Conservation (phyloP, 2,329 filamentous ascomycete species). For the Tolypocladium sp. region DNA sequence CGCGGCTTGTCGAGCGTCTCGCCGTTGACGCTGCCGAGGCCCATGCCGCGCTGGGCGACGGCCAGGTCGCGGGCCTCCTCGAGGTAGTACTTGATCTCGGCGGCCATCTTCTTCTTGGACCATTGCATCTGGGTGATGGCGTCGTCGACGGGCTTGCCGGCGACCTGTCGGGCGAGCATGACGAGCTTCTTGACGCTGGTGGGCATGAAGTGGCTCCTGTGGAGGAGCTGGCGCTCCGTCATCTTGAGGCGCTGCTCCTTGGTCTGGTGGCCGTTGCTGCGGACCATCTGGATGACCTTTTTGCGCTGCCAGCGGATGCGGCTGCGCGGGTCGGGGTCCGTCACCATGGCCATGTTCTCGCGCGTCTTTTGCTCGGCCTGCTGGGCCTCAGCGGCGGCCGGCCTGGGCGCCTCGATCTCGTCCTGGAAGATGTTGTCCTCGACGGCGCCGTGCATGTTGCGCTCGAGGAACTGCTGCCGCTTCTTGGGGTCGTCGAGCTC, state of each 20-base stretch:
- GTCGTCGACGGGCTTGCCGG: slow-evolving; percentile 88
- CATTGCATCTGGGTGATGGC: slow-evolving; percentile 93
- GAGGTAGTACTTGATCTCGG: slow-evolving; percentile 70
- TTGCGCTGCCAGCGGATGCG: slow-evolving; percentile 72
- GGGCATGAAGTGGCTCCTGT: slow-evolving; percentile 64
- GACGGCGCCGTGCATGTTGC: slow-evolving; percentile 30
- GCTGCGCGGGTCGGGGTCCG: slow-evolving; percentile 67
- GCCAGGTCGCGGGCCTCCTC: slow-evolving; percentile 76
- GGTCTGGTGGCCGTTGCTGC: slow-evolving; percentile 42
- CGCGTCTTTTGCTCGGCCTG: slow-evolving; percentile 27
- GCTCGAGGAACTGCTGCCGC: slow-evolving; percentile 30
- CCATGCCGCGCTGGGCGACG: slow-evolving; percentile 76
- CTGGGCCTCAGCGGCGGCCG: slow-evolving; percentile 10
- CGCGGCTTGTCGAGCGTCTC: slow-evolving; percentile 25
- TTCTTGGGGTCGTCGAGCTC: slow-evolving; percentile 34
- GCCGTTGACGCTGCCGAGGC: slow-evolving; percentile 43
- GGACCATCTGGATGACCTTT: slow-evolving; percentile 71
- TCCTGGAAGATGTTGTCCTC: slow-evolving; percentile 57
- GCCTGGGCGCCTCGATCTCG: slow-evolving; percentile 31
- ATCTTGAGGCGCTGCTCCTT: slow-evolving; percentile 59
- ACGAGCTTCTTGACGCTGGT: slow-evolving; percentile 90
- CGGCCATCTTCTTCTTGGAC: slow-evolving; percentile 85
- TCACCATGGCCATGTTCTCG: slow-evolving; percentile 49
- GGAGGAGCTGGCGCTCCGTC: slow-evolving; percentile 43
- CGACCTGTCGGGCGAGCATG: slow-evolving; percentile 77